Conservation (phyloP, 768 basidiomycete species). For the Russula sp. region DNA sequence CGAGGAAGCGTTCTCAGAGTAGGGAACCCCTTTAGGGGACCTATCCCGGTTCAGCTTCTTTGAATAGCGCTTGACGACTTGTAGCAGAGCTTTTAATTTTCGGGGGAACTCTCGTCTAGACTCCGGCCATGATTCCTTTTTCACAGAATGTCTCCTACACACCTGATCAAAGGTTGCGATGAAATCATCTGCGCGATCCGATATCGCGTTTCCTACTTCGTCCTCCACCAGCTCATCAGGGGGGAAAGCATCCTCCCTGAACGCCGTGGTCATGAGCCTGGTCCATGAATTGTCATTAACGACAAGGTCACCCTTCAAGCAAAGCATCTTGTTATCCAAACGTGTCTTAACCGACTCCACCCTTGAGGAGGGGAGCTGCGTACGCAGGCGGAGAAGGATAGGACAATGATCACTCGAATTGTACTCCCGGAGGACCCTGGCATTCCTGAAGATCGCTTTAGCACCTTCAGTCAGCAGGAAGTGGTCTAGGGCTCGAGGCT, state of each 20-base stretch:
- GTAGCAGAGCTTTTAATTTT: neutral
- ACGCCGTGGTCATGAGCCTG: neutral
- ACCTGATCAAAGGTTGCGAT: neutral
- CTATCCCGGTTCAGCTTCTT: too few species aligned
- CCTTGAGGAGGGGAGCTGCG: neutral
- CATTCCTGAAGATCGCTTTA: neutral
- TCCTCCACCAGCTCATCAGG: neutral
- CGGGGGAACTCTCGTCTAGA: neutral
- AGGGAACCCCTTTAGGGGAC: too few species aligned
- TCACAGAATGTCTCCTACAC: neutral
- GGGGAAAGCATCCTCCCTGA: too few species aligned
- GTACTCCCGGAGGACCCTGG: too few species aligned
- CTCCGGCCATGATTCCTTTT: neutral
- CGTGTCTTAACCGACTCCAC: neutral
- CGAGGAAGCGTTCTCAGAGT: too few species aligned
- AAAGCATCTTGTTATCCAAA: neutral
- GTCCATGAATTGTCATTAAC: neutral
- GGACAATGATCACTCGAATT: too few species aligned
- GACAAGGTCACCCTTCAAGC: neutral
- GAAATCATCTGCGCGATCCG: neutral
- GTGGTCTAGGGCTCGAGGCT: too few species aligned
- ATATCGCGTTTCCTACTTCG: neutral
- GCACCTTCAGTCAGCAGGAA: neutral
- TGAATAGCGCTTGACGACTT: neutral
- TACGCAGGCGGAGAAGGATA: neutral